Base-by-base conservation (phyloP, 176 grass and related monocot species). In the Microstegium vimineum region DNA sequence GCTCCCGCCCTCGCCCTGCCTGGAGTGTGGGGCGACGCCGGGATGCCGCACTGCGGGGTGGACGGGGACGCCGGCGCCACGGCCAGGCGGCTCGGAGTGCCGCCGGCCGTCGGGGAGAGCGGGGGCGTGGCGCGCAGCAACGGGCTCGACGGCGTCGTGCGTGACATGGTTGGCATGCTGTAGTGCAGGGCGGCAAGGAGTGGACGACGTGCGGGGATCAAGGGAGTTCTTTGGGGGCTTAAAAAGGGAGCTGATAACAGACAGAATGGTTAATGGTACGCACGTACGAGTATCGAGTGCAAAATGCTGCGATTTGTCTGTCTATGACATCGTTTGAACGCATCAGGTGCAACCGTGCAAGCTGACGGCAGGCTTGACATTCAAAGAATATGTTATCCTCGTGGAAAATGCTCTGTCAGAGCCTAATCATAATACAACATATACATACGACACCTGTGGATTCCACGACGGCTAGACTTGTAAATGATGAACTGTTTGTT, bases 41-140 rank as follows among this genome's bases (percentile, higher is more conserved):
- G 78, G 57, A 86, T 86, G 28, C 35, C 88, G 78, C 83, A 86
- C 78, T 90, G 83, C 8, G 66, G 88, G 12, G 88, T 90, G 45
- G 71, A 73, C 15, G 83, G 65, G 7, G 73, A 66, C 1, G 73
- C 78, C 20, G 88, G 78, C 3, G 83, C 66, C 10, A 90, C 72
- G 57, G 78, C 88, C 0, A 90, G 88, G 4, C 78, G 78, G 28
- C 45, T 82, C 22, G 88, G 81, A 0, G 81, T 83, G 59, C 76
- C 69, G 23, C 59, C 56, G 1, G 52, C 54, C 10, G 71, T 56
- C 1, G 83, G 88, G 2, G 88, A 90, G 45, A 76, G 78, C 23
- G 83, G 83, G 43, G 83, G 79, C 83, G 73, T 86, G 10, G 78
- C 66, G 66, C 78, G 72, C 11, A 66, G 31, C 57, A 86, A 30